Conservation (phyloP, 2,329 filamentous ascomycete genomes). For the Penicillium sp. region DNA sequence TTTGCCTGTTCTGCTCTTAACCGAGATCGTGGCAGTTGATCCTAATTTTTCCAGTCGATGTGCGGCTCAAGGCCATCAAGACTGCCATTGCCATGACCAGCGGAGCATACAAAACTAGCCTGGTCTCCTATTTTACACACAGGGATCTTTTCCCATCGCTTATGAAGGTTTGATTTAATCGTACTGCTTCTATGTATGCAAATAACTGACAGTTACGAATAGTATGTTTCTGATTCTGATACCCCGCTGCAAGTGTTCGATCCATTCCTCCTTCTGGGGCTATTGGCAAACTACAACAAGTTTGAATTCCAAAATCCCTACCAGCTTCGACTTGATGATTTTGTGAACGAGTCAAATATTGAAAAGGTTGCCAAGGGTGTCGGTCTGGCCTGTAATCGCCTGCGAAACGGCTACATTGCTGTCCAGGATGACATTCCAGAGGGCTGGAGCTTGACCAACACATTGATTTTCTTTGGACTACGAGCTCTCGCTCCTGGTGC, state of each 20-base stretch:
- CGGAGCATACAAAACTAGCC: constrained; percentile 91
- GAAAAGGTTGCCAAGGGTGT: constrained; percentile 76
- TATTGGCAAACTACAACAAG: constrained; percentile 97
- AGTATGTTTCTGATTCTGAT: constrained; percentile 81
- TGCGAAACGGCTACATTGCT: constrained; percentile 75
- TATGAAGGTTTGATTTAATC: constrained; percentile 69
- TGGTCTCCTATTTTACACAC: constrained; percentile 93
- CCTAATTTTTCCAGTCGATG: constrained; percentile 55
- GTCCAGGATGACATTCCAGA: constrained; percentile 89
- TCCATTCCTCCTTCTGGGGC: constrained; percentile 78
- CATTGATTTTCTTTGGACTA: constrained; percentile 80
- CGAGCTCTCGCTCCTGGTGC: constrained; percentile 70
- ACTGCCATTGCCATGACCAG: constrained; percentile 81
- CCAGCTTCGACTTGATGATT: constrained; percentile 85
- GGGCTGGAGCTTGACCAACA: constrained; percentile 79
- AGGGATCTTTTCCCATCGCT: constrained; percentile 89
- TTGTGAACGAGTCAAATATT: constrained; percentile 88
- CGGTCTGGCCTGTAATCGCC: constrained; percentile 65
- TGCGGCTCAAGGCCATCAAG: constrained; percentile 77
- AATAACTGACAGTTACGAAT: background rate
- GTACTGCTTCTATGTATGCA: background rate
- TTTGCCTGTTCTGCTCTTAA: background rate
- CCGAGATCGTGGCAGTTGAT: background rate
- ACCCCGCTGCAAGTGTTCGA: constrained; percentile 63
- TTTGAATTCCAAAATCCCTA: constrained; percentile 99